Evolutionary conservation across 306 rosid species (phyloP), one percentile per base, ranked within the genome.

Genomic region (Cucumis hystrix): DNA sequence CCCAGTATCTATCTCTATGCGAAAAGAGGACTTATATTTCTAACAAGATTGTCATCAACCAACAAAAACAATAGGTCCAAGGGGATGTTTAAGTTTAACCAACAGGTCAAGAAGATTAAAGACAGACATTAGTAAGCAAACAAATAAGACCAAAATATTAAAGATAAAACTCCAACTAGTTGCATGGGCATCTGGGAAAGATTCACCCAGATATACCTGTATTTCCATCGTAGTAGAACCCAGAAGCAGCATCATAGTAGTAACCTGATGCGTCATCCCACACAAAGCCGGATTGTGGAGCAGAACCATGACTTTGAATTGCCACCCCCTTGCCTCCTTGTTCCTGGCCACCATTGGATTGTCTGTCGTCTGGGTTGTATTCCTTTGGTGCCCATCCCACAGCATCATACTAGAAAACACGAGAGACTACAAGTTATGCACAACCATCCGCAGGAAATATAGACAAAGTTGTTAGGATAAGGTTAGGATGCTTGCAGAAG

Each of bases 331-430:
- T 71, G 17, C 89, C 85, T 78, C 71, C 80, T 84, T 84, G 95
- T 73, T 74, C 95, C 45, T 80, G 84, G 75, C 90, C 86, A 66
- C 82, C 90, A 69, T 77, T 65, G 69, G 93, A 82, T 79, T 83
- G 93, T 77, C 90, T 95, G 83, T 92, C 92, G 69, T 92, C 93
- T 11, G 97, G 89, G 79, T 95, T 90, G 80, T 92, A 95, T 82
- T 95, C 98, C 81, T 92, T 95, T 79, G 98, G 98, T 69, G 97
- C 93, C 98, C 98, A 95, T 83, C 98, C 98, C 68, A 86, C 91
- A 77, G 97, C 87, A 82, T 95, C 98, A 83, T 95, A 95, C 98
- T 95, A 85, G 70, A 66, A 80, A 70, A 23, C 79, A 76, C 58
- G 21, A 66, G 58, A 74, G 77, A 5, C 3, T 21, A 58, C n/a